Evolutionary conservation across 78 protist genomes (phyloP), one percentile per base, ranked within the genome.

Genomic region (Monocercomonoides exilis): DNA sequence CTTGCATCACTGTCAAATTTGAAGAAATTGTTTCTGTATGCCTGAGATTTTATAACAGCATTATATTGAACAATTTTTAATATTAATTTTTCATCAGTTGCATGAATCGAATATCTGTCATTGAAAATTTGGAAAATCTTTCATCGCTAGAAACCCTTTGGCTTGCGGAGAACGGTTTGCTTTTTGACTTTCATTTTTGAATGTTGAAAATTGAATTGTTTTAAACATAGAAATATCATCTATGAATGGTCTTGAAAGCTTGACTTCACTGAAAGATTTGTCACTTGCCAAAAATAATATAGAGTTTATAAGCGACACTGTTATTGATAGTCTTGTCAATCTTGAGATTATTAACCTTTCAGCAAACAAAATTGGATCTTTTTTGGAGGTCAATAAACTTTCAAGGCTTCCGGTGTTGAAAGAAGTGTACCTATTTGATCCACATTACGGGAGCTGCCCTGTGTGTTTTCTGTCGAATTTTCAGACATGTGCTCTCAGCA

Each of bases 401-500:
- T 70, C 1, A 38, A 45, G 45, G n/a, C 87, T 90, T 35, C 81
- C 87, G 2, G 0, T 1, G 33, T 89, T 93, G 4, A 0, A 41
- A 11, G 0, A 11, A 43, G 81, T 93, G 32, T 42, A 85, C 34
- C 85, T 90, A 45, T 3, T 21, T 42, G 91, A 91, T 41, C 91
- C 92, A n/a, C 84, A 84, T 85, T 91, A 36, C 42, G 93, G 95
- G 45, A 63, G 70, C 2, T 88, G 89, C 43, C 95, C 93, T 0
- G 86, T 91, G 11, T 93, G 95, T 87, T 43, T 42, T 11, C 87
- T 93, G 1, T 82, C 88, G 54, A 91, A 93, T 88, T 93, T 89
- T 54, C 89, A 84, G 43, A 91, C 93, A 11, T 91, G 84, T 43
- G 33, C 63, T 2, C 63, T 88, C 54, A 90, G 33, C 87, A 88